Evolutionary conservation across 2,329 filamentous ascomycete species (phyloP).

Genomic region (Fusarium humuli): DNA sequence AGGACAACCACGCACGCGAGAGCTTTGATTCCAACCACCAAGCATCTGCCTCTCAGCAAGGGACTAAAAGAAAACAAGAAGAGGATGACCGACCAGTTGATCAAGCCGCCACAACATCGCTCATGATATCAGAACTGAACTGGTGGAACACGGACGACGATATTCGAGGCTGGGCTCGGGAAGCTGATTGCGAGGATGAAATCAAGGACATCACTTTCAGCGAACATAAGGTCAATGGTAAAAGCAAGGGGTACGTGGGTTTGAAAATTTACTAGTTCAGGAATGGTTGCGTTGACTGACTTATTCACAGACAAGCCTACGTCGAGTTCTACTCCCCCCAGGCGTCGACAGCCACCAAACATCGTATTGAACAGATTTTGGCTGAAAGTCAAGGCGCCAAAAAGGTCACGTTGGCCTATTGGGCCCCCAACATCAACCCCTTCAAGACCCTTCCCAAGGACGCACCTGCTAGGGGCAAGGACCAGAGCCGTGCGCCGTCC

Average conservation of each 20-base stretch:
- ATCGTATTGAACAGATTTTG: conserved; percentile 75
- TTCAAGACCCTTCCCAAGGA: conserved; percentile 94
- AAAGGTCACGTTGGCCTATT: conserved; percentile 79
- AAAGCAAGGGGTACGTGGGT: conserved; percentile 85
- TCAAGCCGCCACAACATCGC: conserved; percentile 71
- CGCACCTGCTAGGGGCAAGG: conserved; percentile 73
- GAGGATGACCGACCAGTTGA: conserved; percentile 71
- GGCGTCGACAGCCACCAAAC: conserved; percentile 87
- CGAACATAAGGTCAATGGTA: conserved; percentile 98
- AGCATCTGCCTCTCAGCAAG: conserved; percentile 56
- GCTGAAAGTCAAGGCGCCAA: conserved; percentile 68
- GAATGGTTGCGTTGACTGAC: conserved; percentile 16
- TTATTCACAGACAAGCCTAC: conserved; percentile 73
- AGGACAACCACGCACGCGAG: conserved; percentile 52
- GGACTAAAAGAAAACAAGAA: conserved; percentile 70
- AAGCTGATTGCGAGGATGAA: conserved; percentile 84
- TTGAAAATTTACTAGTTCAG: not conserved
- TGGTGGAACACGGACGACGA: conserved; percentile 99
- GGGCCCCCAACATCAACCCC: conserved; percentile 81
- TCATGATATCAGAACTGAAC: conserved; percentile 89
- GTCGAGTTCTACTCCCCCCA: conserved; percentile 86
- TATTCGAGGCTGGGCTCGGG: conserved; percentile 84
- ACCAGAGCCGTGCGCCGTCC: conserved; percentile 65
- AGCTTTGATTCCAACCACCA: conserved; percentile 57
- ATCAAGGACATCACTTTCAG: conserved; percentile 95